Evolutionary conservation across 306 rosid genomes (phyloP).

Genomic region (Prunus kanzakura): DNA sequence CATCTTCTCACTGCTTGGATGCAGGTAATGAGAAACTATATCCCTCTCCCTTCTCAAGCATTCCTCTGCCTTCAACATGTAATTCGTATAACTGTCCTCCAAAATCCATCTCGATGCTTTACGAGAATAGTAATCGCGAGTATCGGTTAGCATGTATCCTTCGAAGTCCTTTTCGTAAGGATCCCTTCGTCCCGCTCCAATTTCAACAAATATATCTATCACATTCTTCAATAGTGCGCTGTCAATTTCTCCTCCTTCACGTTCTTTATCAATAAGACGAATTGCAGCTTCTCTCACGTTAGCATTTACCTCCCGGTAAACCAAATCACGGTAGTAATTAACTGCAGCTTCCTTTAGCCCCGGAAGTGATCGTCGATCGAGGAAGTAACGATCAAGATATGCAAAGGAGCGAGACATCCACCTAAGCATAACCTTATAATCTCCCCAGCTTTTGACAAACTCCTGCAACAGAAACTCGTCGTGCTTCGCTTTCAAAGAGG

Average conservation of each 20-base stretch:
- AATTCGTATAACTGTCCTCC: constrained; percentile 53
- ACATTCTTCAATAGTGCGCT: constrained; percentile 50
- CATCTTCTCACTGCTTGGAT: constrained; percentile 26
- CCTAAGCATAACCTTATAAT: constrained; percentile 30
- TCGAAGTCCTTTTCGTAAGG: constrained; percentile 41
- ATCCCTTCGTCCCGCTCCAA: constrained; percentile 43
- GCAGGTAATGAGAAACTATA: constrained; percentile 24
- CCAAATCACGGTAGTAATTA: constrained; percentile 16
- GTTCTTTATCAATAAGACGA: constrained; percentile 48
- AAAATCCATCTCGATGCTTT: constrained; percentile 59
- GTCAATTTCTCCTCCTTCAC: constrained; percentile 64
- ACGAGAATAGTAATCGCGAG: constrained; percentile 44
- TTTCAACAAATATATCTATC: constrained; percentile 49
- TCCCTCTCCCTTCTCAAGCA: constrained; percentile 30
- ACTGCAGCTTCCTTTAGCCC: constrained; percentile 19
- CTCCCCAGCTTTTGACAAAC: constrained; percentile 55
- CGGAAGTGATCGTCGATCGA: constrained; percentile 7
- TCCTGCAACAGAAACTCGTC: constrained; percentile 63
- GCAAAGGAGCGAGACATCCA: constrained; percentile 32
- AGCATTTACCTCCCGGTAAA: constrained; percentile 25
- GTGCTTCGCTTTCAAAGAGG: constrained; percentile 45
- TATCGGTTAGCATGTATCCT: constrained; percentile 43
- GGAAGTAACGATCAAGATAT: constrained; percentile 28
- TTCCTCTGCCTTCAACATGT: constrained; percentile 48
- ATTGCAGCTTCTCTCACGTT: constrained; percentile 44